Evolutionary conservation across 1,139 yeast species (phyloP).

Genomic region (Yamadazyma mexicana): DNA sequence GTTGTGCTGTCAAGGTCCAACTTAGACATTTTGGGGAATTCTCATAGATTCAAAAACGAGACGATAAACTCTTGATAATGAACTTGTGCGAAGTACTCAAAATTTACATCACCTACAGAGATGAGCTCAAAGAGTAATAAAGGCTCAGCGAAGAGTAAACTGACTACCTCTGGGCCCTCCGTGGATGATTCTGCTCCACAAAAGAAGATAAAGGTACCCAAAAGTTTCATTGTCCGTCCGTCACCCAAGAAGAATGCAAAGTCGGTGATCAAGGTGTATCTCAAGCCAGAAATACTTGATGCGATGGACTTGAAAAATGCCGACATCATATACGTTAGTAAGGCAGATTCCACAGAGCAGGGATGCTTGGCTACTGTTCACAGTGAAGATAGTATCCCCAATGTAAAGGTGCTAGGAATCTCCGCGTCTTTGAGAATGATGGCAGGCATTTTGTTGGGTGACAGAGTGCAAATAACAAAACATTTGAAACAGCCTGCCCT

Average conservation of each 20-base stretch:
- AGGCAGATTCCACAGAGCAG: conserved; percentile 44
- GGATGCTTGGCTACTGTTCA: conserved; percentile 50
- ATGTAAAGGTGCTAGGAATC: conserved; percentile 54
- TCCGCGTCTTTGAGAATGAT: conserved; percentile 50
- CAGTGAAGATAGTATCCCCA: conserved; percentile 38
- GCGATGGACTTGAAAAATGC: conserved; percentile 57
- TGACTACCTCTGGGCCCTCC: conserved; percentile 24
- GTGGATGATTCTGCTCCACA: conserved; percentile 19
- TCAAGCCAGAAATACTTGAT: conserved; percentile 54
- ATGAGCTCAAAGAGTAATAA: conserved; percentile 14
- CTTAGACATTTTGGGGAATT: background rate
- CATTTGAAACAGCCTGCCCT: conserved; percentile 50
- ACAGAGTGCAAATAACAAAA: conserved; percentile 56
- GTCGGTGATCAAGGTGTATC: conserved; percentile 40
- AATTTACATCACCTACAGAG: background rate
- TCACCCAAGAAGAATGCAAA: conserved; percentile 23
- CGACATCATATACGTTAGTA: conserved; percentile 50
- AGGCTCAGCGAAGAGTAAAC: conserved; percentile 15
- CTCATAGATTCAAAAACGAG: no score
- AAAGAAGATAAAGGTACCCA: conserved; percentile 48
- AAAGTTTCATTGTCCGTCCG: conserved; percentile 62
- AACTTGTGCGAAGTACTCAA: background rate
- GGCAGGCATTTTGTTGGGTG: conserved; percentile 69
- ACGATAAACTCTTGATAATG: no score
- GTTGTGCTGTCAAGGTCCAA: background rate